These are phyloP conservation scores for Pinus taeda DNA, from an alignment of 75 land plant genomes.

Conservation along the genomic window DNA sequence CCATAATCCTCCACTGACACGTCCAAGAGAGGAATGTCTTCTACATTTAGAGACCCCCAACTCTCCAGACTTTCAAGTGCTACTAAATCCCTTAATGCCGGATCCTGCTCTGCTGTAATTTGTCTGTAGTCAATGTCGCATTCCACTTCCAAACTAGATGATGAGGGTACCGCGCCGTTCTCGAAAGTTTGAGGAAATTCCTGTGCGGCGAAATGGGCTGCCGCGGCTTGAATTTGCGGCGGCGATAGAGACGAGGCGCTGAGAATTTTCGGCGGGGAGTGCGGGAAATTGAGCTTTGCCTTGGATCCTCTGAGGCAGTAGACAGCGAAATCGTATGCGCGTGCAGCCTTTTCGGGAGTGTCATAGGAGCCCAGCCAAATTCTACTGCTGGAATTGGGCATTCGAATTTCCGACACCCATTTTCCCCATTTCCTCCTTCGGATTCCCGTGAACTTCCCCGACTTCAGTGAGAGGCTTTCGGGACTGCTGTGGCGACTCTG, in stretches of 20 bases:
- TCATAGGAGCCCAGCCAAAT: slow-evolving; percentile 47
- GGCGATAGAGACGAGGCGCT: not conserved
- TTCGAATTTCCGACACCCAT: slow-evolving; percentile 45
- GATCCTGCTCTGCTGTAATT: too few species aligned
- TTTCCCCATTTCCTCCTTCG: slow-evolving; percentile 38
- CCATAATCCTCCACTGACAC: too few species aligned
- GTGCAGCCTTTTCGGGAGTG: slow-evolving; percentile 43
- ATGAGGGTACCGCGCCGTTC: too few species aligned
- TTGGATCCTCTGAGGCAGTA: slow-evolving; percentile 21
- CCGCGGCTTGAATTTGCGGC: not conserved
- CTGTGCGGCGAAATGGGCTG: not conserved
- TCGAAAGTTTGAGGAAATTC: not conserved
- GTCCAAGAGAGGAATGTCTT: too few species aligned
- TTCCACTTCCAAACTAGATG: too few species aligned
- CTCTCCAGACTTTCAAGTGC: too few species aligned
- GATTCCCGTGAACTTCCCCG: slow-evolving; percentile 14
- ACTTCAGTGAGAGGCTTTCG: too few species aligned
- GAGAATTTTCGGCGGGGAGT: not conserved
- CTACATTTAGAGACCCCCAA: too few species aligned
- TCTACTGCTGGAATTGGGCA: slow-evolving; percentile 30
- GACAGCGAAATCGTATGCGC: slow-evolving; percentile 44
- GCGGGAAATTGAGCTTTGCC: not conserved
- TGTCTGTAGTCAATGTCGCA: too few species aligned
- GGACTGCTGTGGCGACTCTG: too few species aligned
- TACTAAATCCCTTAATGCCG: too few species aligned